Evolutionary conservation across 805 yeast genomes (phyloP).

Genomic region (Suhomyces prunicola): DNA sequence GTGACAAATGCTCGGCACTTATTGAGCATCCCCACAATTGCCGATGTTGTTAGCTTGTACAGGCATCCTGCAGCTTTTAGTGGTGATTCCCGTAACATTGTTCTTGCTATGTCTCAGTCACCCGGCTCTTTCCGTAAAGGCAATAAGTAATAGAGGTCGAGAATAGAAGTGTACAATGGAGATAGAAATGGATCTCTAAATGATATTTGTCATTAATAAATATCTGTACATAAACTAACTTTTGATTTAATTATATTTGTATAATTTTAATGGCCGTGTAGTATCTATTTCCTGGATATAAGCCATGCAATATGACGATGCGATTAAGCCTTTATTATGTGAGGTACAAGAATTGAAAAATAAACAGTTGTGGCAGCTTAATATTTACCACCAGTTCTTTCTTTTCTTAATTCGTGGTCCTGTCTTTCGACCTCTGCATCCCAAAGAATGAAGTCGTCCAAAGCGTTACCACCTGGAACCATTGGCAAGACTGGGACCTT

Average conservation of each 20-base stretch:
- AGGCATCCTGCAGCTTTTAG: background rate
- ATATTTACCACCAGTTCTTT: constrained; percentile 73
- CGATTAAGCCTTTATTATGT: background rate
- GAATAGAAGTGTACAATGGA: too few relatives aligned
- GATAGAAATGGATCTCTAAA: too few relatives aligned
- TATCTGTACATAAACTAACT: background rate
- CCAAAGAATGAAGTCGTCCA: constrained; percentile 87
- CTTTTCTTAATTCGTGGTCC: constrained; percentile 61
- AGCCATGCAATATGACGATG: background rate
- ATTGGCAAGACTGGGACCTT: constrained; percentile 96
- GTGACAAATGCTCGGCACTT: background rate
- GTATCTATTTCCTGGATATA: background rate
- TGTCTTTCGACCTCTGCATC: constrained; percentile 78
- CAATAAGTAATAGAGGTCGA: background rate
- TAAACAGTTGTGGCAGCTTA: constrained; percentile 19
- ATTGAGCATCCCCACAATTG: background rate
- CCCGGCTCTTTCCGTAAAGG: background rate
- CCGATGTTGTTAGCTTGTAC: background rate
- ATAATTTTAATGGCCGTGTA: background rate
- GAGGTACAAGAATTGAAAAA: background rate
- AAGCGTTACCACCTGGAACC: constrained; percentile 95
- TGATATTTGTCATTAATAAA: too few relatives aligned
- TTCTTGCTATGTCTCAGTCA: background rate
- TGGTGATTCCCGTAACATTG: background rate
- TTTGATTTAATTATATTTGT: constrained; percentile 11